Percentiles rank a stretch among this genome's conserved stretches.
Evolutionary conservation across 2,329 filamentous ascomycete species (phyloP).

Genomic region (Parafenestella ontariensis): DNA sequence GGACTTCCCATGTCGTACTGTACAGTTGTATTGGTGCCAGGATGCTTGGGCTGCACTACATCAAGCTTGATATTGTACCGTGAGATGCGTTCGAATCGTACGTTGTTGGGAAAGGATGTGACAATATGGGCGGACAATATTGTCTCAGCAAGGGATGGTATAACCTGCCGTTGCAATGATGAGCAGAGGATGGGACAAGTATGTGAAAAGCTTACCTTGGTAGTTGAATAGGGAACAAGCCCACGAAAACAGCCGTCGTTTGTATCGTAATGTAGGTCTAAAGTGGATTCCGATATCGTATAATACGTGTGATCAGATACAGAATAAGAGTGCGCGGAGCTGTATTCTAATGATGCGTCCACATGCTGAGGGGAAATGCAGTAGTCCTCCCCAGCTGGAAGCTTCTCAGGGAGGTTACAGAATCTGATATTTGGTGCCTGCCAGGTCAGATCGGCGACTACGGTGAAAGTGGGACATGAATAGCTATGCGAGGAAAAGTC

Average conservation of each 20-base stretch:
- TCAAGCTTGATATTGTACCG: slow-evolving; percentile 37
- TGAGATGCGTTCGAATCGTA: slow-evolving; percentile 39
- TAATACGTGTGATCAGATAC: slow-evolving; percentile 16
- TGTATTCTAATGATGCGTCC: neutral
- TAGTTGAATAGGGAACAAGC: slow-evolving; percentile 11
- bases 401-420: slow-evolving; percentile 12
- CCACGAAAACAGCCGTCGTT: slow-evolving; percentile 26
- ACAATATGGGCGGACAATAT: slow-evolving; percentile 18
- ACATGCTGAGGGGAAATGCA: slow-evolving; percentile 23
- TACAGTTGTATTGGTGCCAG: neutral
- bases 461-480: slow-evolving; percentile 7
- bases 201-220: neutral
- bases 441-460: slow-evolving; percentile 31
- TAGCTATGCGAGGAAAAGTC: slow-evolving; percentile 12
- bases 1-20: neutral
- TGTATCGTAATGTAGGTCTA: slow-evolving; percentile 28
- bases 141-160: slow-evolving; percentile 11
- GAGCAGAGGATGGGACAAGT: neutral
- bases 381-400: slow-evolving; percentile 25
- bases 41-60: slow-evolving; percentile 1
- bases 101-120: slow-evolving; percentile 32
- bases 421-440: slow-evolving; percentile 29
- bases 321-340: neutral
- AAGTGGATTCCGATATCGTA: slow-evolving; percentile 9
- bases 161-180: neutral